Evolutionary conservation across 257 asterid species (phyloP).

Genomic region (Phtheirospermum japonicum): DNA sequence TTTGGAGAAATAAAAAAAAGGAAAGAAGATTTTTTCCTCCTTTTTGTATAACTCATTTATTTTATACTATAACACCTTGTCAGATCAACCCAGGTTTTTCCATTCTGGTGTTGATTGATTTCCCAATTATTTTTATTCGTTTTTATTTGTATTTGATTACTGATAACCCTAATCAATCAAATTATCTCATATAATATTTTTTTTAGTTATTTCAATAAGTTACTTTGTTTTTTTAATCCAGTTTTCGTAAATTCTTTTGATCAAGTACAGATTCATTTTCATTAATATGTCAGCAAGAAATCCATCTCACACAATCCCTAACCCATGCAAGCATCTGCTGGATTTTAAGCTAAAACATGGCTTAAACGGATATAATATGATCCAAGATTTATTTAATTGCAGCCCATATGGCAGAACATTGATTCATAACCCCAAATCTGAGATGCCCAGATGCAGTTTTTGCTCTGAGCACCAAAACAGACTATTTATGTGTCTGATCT

Average conservation of each 20-base stretch:
- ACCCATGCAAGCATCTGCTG: constrained; percentile 63
- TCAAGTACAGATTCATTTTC: constrained; percentile 27
- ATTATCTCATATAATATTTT: background rate
- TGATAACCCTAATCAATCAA: background rate
- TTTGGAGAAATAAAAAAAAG: background rate
- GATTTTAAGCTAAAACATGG: constrained; percentile 68
- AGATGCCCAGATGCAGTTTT: constrained; percentile 54
- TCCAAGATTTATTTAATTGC: constrained; percentile 47
- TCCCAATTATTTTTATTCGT: constrained; percentile 23
- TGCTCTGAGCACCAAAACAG: constrained; percentile 50
- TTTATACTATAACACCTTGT: background rate
- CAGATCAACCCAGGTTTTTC: constrained; percentile 34
- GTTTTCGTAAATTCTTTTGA: background rate
- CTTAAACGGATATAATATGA: constrained; percentile 40
- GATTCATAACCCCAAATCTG: constrained; percentile 44
- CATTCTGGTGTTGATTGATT: constrained; percentile 24
- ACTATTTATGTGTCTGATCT: constrained; percentile 66
- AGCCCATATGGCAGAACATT: constrained; percentile 51
- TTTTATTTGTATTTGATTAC: constrained; percentile 27
- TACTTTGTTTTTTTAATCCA: background rate
- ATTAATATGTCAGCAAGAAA: constrained; percentile 49
- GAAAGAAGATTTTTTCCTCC: background rate
- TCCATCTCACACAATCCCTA: constrained; percentile 39
- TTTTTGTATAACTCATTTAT: constrained; percentile 3
- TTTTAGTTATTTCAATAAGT: background rate